phyloP scores from a whole-genome alignment of 2,329 filamentous ascomycete genomes.

The Trichoderma afroharzianum region DNA sequence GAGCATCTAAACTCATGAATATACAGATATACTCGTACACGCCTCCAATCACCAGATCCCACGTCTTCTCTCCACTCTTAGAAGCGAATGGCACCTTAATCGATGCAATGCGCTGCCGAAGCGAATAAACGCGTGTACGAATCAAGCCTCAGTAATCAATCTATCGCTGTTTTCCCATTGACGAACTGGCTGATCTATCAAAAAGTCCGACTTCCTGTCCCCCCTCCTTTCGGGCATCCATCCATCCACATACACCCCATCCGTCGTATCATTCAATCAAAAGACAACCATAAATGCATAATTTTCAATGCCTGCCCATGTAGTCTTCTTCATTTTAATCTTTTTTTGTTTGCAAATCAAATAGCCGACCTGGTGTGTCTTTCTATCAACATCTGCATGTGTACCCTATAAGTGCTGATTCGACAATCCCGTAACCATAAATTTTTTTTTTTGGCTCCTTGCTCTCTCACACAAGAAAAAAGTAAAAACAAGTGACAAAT shows the following conservation, averaged over 20 bases:
- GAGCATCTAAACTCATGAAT: not conserved
- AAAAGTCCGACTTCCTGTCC: not conserved
- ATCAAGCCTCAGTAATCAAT: not conserved
- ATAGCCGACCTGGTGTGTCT: not conserved
- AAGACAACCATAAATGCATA: not conserved
- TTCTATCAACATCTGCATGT: not conserved
- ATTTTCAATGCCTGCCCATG: not conserved
- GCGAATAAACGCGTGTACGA: not conserved
- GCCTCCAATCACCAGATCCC: slow-evolving; percentile 1
- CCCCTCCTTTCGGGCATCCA: not conserved
- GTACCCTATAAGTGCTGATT: not conserved
- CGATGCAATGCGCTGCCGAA: not conserved
- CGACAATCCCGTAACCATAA: not conserved
- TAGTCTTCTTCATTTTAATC: not conserved
- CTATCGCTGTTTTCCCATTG: not conserved
- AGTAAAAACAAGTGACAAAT: not conserved
- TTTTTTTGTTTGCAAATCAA: slow-evolving; percentile 1
- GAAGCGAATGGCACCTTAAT: not conserved
- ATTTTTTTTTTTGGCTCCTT: not conserved
- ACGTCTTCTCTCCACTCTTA: not conserved
- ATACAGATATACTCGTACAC: not conserved
- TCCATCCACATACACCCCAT: not conserved
- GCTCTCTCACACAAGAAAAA: not conserved
- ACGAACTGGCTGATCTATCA: not conserved
- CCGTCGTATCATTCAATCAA: not conserved